A percentile compares a stretch with the other conserved stretches of the same genome.
Conservation (phyloP, 2,329 filamentous ascomycete genomes). For the Leptographium procerum region DNA sequence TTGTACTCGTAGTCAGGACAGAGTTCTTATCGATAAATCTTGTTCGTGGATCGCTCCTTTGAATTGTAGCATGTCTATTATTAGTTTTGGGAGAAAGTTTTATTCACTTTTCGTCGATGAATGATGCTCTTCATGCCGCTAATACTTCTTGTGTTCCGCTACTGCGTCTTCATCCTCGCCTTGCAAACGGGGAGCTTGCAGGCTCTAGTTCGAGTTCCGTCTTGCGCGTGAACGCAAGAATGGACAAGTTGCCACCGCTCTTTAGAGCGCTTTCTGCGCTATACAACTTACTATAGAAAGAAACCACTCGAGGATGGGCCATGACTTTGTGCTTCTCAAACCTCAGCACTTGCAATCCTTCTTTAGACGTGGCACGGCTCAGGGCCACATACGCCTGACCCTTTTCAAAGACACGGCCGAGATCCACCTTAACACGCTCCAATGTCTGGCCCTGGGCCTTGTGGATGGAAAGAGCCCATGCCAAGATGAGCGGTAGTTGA, state of each 20-base stretch:
- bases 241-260: constrained; percentile 17
- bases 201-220: not conserved
- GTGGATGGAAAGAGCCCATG: constrained; percentile 95
- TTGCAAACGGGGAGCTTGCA: not conserved
- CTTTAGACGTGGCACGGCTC: constrained; percentile 79
- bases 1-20: too few relatives aligned
- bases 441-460: constrained; percentile 95
- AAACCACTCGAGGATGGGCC: constrained; percentile 77
- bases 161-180: not conserved
- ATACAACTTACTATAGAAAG: constrained; percentile 76
- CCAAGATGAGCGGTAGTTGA: constrained; percentile 79
- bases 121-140: too few relatives aligned
- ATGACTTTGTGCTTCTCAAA: constrained; percentile 89
- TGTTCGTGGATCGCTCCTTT: too few relatives aligned
- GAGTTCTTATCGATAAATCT: too few relatives aligned
- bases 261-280: constrained; percentile 44
- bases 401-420: constrained; percentile 89
- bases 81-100: too few relatives aligned
- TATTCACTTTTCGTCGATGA: not conserved
- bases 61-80: not conserved
- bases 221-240: constrained; percentile 29
- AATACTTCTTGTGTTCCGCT: not conserved
- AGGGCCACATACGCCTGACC: constrained; percentile 96
- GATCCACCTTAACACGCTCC: constrained; percentile 86
- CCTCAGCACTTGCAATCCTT: constrained; percentile 73